Evolutionary conservation across 2,329 filamentous ascomycete genomes (phyloP), one percentile per base, ranked within the genome.

Genomic region (Balansia obtecta): DNA sequence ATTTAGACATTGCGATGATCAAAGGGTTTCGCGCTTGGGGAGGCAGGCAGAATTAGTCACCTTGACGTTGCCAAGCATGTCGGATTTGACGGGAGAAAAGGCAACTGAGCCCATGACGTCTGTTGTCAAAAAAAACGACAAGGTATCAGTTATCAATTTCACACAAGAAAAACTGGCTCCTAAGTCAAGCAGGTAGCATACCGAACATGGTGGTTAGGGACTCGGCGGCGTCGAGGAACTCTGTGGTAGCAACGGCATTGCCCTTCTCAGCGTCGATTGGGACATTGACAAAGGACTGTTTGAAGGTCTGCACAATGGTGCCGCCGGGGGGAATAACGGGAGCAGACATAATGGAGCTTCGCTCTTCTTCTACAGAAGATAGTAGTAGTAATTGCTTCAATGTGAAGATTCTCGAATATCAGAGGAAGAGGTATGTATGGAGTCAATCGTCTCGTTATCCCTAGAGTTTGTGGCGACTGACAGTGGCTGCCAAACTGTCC

Each of bases 221-320:
- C 77, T 96, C 89, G 49, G 88, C 80, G 52, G 93, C 93, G 57
- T 95, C 86, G 56, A 97, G 84, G 70, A 97, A 98, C 66, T 94
- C 82, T 52, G 79, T 79, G 45, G 93, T 97, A 50, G 80, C 71
- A 62, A 97, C 82, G 54, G 82, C 85, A 72, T 88, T 85, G 69
- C 82, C 83, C 58, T 86, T 84, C 58, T 77, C 75, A 54, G 77
- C 74, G 61, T 88, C 80, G 60, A 95, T 69, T 13, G 86, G 83
- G 50, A 97, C 91, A 60, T 91, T 80, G 56, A 77, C 75, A 72
- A 95, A 98, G 61, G 86, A 91, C 66, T 77, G 78, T 74, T 86
- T 86, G 69, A 94, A 77, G 60, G 83, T 86, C 65, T 94, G 82
- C 70, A 97, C 85, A 74, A 90, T 89, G 61, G 89, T 95, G 61